Conservation (phyloP, 257 asterid species). For the Nicotiana undulata region DNA sequence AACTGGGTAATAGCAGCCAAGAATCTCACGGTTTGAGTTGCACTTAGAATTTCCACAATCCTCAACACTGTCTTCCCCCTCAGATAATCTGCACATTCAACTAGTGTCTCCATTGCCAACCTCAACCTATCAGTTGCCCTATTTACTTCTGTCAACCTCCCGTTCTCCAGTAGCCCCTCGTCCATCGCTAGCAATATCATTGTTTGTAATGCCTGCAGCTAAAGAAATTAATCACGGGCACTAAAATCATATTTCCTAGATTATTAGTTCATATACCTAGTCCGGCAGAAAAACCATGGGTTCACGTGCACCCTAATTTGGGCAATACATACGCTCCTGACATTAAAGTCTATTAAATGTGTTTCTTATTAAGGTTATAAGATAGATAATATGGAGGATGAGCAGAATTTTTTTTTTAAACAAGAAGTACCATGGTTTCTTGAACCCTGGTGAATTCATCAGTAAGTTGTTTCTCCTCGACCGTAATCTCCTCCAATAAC, state of each 20-base stretch:
- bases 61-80: constrained; percentile 15
- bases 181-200: constrained; percentile 12
- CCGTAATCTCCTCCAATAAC: constrained; percentile 13
- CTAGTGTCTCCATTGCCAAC: constrained; percentile 21
- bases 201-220: constrained; percentile 12
- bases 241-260: too few species aligned
- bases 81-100: constrained; percentile 29
- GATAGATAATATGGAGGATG: too few species aligned
- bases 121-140: constrained; percentile 6
- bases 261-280: too few species aligned
- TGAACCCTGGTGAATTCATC: constrained; percentile 24
- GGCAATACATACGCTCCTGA: too few species aligned
- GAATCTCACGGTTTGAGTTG: constrained; percentile 22
- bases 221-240: too few species aligned
- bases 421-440: constrained; percentile 11
- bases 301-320: too few species aligned
- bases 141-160: constrained; percentile 6
- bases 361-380: too few species aligned
- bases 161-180: constrained; percentile 8
- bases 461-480: constrained; percentile 13
- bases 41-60: constrained; percentile 24
- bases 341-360: too few species aligned
- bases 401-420: too few species aligned
- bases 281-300: rapidly evolving
- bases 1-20: constrained; percentile 22